Percentiles rank a stretch among this genome's conserved stretches.
These are phyloP conservation scores for Psilocybe cyanescens DNA, from an alignment of 768 basidiomycete genomes.

Conservation along the genomic window DNA sequence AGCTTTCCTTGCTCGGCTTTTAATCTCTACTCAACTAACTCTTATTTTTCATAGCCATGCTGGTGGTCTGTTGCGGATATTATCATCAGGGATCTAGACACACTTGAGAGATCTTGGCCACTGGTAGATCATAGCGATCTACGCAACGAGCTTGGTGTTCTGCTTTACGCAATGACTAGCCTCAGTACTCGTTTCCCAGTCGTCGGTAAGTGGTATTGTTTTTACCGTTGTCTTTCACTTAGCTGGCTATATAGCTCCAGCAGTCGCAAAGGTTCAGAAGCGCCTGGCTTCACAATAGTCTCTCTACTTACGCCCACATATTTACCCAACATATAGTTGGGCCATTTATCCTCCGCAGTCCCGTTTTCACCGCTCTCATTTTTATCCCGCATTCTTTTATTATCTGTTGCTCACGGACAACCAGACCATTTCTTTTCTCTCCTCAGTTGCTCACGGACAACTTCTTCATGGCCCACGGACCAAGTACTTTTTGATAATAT, in stretches of 20 bases:
- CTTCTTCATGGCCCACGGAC: slow-evolving; percentile 18
- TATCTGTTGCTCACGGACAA: not conserved
- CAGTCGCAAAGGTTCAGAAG: slow-evolving; percentile 46
- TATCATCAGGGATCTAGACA: slow-evolving; percentile 66
- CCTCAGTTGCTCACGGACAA: slow-evolving; percentile 18
- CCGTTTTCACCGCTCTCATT: slow-evolving; percentile 3
- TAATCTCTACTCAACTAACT: slow-evolving; percentile 9
- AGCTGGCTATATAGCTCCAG: slow-evolving; percentile 31
- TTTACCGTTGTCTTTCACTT: not conserved
- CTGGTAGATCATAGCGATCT: slow-evolving; percentile 58
- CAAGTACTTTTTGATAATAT: slow-evolving; percentile 16
- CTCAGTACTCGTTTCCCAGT: slow-evolving; percentile 66
- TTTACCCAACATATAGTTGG: not conserved
- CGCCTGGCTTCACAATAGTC: slow-evolving; percentile 31
- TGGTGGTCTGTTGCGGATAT: slow-evolving; percentile 75
- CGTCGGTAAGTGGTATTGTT: slow-evolving; percentile 37
- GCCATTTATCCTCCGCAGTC: not conserved
- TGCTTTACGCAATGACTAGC: slow-evolving; percentile 67
- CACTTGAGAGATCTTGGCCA: slow-evolving; percentile 68
- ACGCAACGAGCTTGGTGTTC: slow-evolving; percentile 60
- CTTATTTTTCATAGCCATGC: slow-evolving; percentile 51
- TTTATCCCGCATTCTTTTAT: not conserved
- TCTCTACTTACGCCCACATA: slow-evolving; percentile 5
- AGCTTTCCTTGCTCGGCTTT: slow-evolving; percentile 26
- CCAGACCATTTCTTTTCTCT: not conserved